Evolutionary conservation across 495 filamentous ascomycete genomes (phyloP).

Genomic region (Copromyces sp.): DNA sequence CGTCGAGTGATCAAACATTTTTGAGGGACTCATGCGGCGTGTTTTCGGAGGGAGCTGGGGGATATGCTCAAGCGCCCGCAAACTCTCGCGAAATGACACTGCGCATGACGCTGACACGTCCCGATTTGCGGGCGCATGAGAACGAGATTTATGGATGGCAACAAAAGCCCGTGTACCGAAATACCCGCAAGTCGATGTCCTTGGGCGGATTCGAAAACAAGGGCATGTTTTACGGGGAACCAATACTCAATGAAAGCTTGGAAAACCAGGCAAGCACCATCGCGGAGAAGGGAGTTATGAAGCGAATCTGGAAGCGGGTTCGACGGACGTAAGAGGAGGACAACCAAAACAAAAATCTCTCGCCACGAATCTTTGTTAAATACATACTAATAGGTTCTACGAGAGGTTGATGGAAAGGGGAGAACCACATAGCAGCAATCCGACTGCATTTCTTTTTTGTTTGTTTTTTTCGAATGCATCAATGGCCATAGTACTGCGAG

Average conservation of each 20-base stretch:
- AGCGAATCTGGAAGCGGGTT: conserved; percentile 30
- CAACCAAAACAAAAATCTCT: neutral
- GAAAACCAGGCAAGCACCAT: conserved; percentile 11
- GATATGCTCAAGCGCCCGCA: conserved; percentile 44
- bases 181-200: conserved; percentile 11
- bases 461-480: neutral
- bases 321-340: conserved; percentile 13
- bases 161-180: conserved; percentile 22
- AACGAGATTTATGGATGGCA: conserved; percentile 51
- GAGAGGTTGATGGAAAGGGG: neutral
- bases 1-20: conserved; percentile 4
- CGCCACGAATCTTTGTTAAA: neutral
- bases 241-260: conserved; percentile 20
- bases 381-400: neutral
- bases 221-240: conserved; percentile 8
- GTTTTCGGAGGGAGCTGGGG: conserved; percentile 16
- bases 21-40: conserved; percentile 17
- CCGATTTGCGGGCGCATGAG: conserved; percentile 67
- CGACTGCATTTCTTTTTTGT: neutral
- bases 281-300: conserved; percentile 27
- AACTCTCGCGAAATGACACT: conserved; percentile 83
- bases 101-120: conserved; percentile 85
- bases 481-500: neutral
- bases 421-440: neutral
- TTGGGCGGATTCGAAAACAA: conserved; percentile 8